These are phyloP conservation scores for Colletotrichum lini DNA, from an alignment of 2,329 filamentous ascomycete species.

Conservation along the genomic window DNA sequence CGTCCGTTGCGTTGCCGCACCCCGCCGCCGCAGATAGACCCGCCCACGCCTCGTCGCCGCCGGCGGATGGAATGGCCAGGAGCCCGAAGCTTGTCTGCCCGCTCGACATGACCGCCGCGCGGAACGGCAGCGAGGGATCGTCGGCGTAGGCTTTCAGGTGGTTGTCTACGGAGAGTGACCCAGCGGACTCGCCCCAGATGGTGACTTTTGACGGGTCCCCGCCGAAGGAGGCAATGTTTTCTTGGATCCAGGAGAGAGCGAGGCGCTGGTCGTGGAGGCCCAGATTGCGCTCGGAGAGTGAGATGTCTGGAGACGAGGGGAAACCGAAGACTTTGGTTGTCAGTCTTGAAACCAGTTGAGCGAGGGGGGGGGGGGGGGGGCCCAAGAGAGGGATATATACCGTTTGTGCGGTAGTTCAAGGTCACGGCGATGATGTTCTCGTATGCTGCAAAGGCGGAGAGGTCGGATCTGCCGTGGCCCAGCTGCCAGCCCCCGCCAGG, in stretches of 20 bases:
- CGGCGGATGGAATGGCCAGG: slow-evolving; percentile 31
- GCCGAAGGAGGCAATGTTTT: slow-evolving; percentile 50
- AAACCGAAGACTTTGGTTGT: slow-evolving; percentile 44
- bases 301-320: slow-evolving; percentile 12
- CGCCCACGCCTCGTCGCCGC: slow-evolving; percentile 42
- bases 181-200: slow-evolving; percentile 52
- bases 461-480: slow-evolving; percentile 44
- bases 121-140: slow-evolving; percentile 43
- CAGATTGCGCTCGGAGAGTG: slow-evolving; percentile 43
- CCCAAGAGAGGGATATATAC: slow-evolving; percentile 19
- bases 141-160: slow-evolving; percentile 46
- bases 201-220: slow-evolving; percentile 50
- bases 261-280: slow-evolving; percentile 49
- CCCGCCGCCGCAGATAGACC: slow-evolving; percentile 40
- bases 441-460: slow-evolving; percentile 48
- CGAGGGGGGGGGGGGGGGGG: not conserved
- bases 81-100: slow-evolving; percentile 49
- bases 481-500: slow-evolving; percentile 47
- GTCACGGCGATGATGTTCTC: slow-evolving; percentile 48
- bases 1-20: slow-evolving; percentile 29
- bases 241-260: slow-evolving; percentile 52
- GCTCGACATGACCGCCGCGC: slow-evolving; percentile 48
- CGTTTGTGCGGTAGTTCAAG: slow-evolving; percentile 48
- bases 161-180: slow-evolving; percentile 46
- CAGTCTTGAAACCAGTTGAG: not conserved